phyloP scores from a whole-genome alignment of 2,329 filamentous ascomycete species.

The Xylaria sp. region DNA sequence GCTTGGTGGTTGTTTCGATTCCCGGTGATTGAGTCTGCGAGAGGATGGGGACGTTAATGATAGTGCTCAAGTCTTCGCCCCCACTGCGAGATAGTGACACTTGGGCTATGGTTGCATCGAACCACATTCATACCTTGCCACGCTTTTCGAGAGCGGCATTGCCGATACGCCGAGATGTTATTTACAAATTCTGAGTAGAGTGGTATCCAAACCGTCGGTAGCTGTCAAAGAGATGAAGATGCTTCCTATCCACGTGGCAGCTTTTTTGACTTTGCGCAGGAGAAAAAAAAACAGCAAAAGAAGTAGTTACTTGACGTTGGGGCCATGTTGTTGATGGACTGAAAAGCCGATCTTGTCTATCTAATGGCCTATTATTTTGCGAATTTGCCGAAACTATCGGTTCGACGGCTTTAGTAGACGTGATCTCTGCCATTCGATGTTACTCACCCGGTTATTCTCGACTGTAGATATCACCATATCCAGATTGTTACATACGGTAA shows the following conservation, averaged over 20 bases:
- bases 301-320: not conserved
- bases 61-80: not conserved
- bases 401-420: not conserved
- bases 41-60: slow-evolving; percentile 4
- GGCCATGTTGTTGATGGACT: not conserved
- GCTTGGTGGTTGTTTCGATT: not conserved
- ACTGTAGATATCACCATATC: slow-evolving; percentile 11
- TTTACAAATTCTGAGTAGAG: slow-evolving; percentile 22
- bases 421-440: not conserved
- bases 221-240: not conserved
- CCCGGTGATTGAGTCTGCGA: slow-evolving; percentile 9
- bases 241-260: slow-evolving; percentile 8
- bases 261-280: slow-evolving; percentile 14
- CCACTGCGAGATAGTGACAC: not conserved
- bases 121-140: slow-evolving; percentile 25
- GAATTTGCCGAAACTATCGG: not conserved
- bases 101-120: slow-evolving; percentile 22
- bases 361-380: not conserved
- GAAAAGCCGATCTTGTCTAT: not conserved
- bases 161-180: slow-evolving; percentile 32
- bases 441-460: slow-evolving; percentile 14
- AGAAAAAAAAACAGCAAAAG: too few species aligned
- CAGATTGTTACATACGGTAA: slow-evolving; percentile 5
- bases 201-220: slow-evolving; percentile 36
- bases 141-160: slow-evolving; percentile 32